Conservation (phyloP, 805 yeast species). For the Yamadazyma tumulicola region DNA sequence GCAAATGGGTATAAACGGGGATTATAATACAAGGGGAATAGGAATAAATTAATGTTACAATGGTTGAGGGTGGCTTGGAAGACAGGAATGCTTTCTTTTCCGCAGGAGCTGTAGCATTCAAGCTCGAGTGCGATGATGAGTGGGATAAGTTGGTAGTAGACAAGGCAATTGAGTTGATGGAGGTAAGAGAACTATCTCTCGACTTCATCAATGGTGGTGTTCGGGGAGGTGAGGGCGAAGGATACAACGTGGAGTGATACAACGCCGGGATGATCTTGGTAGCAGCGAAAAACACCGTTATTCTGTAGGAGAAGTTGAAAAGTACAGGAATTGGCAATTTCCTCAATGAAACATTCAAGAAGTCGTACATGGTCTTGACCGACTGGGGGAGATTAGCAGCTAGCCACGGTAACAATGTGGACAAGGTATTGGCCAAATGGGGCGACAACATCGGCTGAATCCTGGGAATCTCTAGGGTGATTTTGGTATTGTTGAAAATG, state of each 20-base stretch:
- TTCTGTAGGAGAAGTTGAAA: constrained; percentile 78
- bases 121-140: not conserved
- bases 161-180: constrained; percentile 15
- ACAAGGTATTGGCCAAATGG: constrained; percentile 30
- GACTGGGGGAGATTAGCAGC: constrained; percentile 54
- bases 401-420: constrained; percentile 38
- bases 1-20: constrained; percentile 91
- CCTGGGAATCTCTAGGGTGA: constrained; percentile 19
- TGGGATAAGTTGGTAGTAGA: constrained; percentile 5
- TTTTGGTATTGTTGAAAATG: constrained; percentile 12
- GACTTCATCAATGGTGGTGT: constrained; percentile 36
- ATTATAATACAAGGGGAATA: constrained; percentile 92
- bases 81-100: constrained; percentile 6
- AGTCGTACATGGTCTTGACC: constrained; percentile 53
- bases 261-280: constrained; percentile 88
- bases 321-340: constrained; percentile 80
- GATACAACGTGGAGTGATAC: constrained; percentile 38
- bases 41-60: constrained; percentile 65
- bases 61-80: constrained; percentile 23
- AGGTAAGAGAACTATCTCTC: constrained; percentile 27
- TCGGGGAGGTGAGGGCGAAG: constrained; percentile 38
- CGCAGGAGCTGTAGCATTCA: constrained; percentile 1
- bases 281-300: constrained; percentile 85
- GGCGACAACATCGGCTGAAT: constrained; percentile 31
- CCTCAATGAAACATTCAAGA: constrained; percentile 45